phyloP scores from a whole-genome alignment of 1,284 basidiomycete genomes.

The Phellopilus nigrolimitatus region DNA sequence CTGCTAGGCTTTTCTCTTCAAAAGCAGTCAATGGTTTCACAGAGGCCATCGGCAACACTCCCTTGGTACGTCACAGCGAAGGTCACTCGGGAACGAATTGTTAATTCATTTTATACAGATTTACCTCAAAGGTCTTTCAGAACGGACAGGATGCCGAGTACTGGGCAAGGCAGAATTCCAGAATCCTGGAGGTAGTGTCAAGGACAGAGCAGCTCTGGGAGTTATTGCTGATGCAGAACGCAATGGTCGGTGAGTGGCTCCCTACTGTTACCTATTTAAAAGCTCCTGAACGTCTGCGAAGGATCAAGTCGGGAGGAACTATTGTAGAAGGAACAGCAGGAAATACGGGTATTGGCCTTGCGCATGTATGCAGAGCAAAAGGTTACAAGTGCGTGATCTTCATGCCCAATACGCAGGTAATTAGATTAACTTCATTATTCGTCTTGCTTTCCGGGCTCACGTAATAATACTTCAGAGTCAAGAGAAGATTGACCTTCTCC shows the following conservation, averaged over 20 bases:
- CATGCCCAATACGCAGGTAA: conserved; percentile 94
- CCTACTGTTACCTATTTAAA: conserved; percentile 7
- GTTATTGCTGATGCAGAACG: conserved; percentile 88
- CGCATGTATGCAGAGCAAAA: conserved; percentile 88
- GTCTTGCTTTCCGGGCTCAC: not conserved
- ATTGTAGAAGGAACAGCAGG: conserved; percentile 98
- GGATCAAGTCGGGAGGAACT: conserved; percentile 88
- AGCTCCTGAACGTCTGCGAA: conserved; percentile 28
- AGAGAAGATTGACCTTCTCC: conserved; percentile 96
- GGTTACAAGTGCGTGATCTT: conserved; percentile 99
- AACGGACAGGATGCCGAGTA: conserved; percentile 85
- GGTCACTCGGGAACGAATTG: not conserved
- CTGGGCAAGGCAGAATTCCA: conserved; percentile 97
- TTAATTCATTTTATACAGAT: conserved; percentile 53
- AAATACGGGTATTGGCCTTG: conserved; percentile 97
- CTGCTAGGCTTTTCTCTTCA: conserved; percentile 46
- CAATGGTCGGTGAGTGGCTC: conserved; percentile 59
- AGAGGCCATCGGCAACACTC: conserved; percentile 92
- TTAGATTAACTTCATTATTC: conserved; percentile 18
- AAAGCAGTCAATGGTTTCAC: conserved; percentile 75
- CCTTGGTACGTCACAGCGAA: conserved; percentile 62
- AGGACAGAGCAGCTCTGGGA: conserved; percentile 94
- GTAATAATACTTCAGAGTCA: conserved; percentile 60
- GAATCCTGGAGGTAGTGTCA: conserved; percentile 98
- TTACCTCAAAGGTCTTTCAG: conserved; percentile 78